These are phyloP conservation scores for Pyrenophora seminiperda DNA, from an alignment of 2,329 filamentous ascomycete genomes.

Conservation along the genomic window DNA sequence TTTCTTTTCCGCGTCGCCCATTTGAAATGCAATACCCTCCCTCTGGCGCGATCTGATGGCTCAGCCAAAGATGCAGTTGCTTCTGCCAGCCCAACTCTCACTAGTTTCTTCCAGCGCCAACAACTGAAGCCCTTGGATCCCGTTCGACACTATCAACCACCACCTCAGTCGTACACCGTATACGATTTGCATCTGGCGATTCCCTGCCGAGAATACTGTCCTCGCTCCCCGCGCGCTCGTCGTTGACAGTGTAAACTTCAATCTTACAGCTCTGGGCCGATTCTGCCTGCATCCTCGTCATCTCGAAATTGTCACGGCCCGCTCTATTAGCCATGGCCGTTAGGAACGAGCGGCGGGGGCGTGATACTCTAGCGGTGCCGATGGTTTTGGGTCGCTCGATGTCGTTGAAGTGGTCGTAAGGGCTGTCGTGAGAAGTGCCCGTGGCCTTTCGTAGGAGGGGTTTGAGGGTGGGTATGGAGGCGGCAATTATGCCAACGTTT, in stretches of 20 bases:
- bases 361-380: background rate
- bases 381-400: background rate
- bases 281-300: no score
- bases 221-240: background rate
- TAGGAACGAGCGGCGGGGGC: background rate
- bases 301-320: background rate
- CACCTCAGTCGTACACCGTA: conserved; percentile 1
- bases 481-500: conserved; percentile 7
- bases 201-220: background rate
- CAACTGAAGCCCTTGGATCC: no score
- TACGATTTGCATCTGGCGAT: background rate
- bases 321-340: background rate
- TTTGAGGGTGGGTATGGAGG: conserved; percentile 7
- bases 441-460: background rate
- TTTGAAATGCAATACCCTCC: no score
- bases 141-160: background rate
- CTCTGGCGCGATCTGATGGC: no score
- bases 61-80: no score
- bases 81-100: no score
- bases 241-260: background rate
- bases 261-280: no score
- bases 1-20: no score
- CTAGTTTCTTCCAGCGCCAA: no score
- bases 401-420: background rate
- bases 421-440: background rate